Conservation (phyloP, 768 basidiomycete genomes). For the Calvatia gigantea region DNA sequence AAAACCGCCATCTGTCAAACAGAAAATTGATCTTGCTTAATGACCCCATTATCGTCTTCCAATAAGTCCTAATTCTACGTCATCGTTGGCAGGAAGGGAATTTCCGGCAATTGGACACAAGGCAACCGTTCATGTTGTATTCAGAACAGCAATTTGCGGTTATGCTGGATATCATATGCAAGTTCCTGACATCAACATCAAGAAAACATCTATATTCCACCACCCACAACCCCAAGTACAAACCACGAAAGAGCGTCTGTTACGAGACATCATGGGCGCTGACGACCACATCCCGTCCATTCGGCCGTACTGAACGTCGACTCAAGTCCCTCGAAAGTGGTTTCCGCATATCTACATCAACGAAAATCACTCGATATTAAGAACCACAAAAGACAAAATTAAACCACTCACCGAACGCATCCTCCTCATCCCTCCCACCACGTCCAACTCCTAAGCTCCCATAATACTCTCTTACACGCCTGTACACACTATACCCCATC, state of each 20-base stretch:
- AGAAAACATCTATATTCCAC: neutral
- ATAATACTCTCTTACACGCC: slow-evolving; percentile 89
- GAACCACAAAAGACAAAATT: neutral
- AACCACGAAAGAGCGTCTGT: slow-evolving; percentile 7
- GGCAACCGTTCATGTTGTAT: too few species aligned
- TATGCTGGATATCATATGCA: too few species aligned
- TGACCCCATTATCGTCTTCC: too few species aligned
- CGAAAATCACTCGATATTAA: neutral
- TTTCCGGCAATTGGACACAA: too few species aligned
- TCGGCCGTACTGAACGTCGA: slow-evolving; percentile 64
- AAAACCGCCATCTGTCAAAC: too few species aligned
- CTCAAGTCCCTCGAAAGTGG: slow-evolving; percentile 59
- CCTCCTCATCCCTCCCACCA: slow-evolving; percentile 80
- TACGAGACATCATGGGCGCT: slow-evolving; percentile 57
- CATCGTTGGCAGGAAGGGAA: too few species aligned
- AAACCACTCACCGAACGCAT: slow-evolving; percentile 76
- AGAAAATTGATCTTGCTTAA: too few species aligned
- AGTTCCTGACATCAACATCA: too few species aligned
- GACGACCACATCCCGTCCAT: slow-evolving; percentile 73
- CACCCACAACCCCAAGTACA: neutral
- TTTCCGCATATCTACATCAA: slow-evolving; percentile 61
- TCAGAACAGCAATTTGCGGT: too few species aligned
- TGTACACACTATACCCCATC: slow-evolving; percentile 90
- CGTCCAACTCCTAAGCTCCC: slow-evolving; percentile 71
- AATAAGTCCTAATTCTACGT: too few species aligned